Evolutionary conservation across 495 filamentous ascomycete species (phyloP), one percentile per base, ranked within the genome.

Genomic region (Penicillium canescens): DNA sequence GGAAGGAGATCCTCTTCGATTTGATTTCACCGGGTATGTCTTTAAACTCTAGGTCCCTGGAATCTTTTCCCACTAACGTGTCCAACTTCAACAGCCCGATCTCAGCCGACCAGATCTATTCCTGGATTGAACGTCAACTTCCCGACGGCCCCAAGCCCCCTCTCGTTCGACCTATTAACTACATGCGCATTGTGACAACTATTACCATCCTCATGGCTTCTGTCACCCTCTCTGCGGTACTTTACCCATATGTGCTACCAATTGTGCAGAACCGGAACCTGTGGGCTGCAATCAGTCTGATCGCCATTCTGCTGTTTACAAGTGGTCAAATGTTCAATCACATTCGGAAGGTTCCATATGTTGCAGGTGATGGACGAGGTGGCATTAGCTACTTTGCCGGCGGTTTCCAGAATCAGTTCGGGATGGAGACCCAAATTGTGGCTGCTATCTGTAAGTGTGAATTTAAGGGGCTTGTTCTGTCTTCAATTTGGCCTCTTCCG

Each of bases 311-410:
- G 38, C 76, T 99, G 31, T 99, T 99, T 75, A 98, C 90, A 33
- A 91, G 86, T 57, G 94, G 95, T 12, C 92, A 98, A 67, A 98
- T 99, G 94, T 99, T 92, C 81, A 98, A 98, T 72, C 94, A 98
- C 60, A 99, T 99, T 66, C 82, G 94, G 50, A 92, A 92, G 64
- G 91, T 94, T 0, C 93, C 94, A n/a, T 99, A 99, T 64, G 90
- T 98, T 42, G 83, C 85, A 34, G 89, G 86, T 18, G 87, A 98
- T 71, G 91, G 90, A 5, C 82, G 79, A 41, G 95, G 95, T 7
- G 92, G 91, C 2, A 82, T 98, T 37, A 88, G 75, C 65, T 99
- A 98, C 70, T 93, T 98, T 70, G 94, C 95, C 3, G 83, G 83
- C 41, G 94, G 94, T 1, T 99, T 98, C 66, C 91, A 91, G 63